Evolutionary conservation across 2,329 filamentous ascomycete genomes (phyloP), one percentile per base, ranked within the genome.

Genomic region (Aspergillus ochraceoroseus): DNA sequence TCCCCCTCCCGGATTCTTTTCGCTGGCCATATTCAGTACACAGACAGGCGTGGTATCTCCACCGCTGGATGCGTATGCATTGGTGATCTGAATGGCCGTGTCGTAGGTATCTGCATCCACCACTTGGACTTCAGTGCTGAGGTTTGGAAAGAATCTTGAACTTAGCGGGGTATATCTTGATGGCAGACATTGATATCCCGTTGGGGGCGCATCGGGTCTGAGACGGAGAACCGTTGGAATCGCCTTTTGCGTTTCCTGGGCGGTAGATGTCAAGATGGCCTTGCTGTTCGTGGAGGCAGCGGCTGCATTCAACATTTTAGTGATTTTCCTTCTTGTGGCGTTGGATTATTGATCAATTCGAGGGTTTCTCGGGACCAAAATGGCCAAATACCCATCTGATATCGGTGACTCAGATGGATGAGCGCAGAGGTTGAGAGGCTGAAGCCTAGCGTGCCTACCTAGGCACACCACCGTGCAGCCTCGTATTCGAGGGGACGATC

Each of bases 21-120:
- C 70, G 35, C 77, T 83, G 11, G 81, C 81, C 65, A 84, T 77
- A 53, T 85, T 86, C 43, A 86, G 66, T 15, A 84, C 71, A 20
- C 72, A 75, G n/a, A 82, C 71, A 5, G 66, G 66, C 40, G 56
- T 54, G 7, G 49, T 49, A 52, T 63, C 58, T 33, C 48, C 52
- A 43, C 43, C 37, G 6, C 46, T 55, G 46, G 45, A 38, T 32
- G 48, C 49, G 22, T 51, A 37, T 15, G 52, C 47, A 18, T 51
- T 44, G 14, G 58, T 43, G 28, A 71, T 51, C 4, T 51, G 53
- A 28, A 78, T 65, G 5, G 77, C 79, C 1, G 71, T 73, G 49
- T 80, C 75, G 48, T 79, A 70, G 0, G 73, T 74, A 52, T 83
- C 79, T n/a, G 20, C 20, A 50, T 79, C 72, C 40, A 79, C 51